Evolutionary conservation across 192 early-diverging fungal species (phyloP).

Genomic region (Funneliformis mosseae): DNA sequence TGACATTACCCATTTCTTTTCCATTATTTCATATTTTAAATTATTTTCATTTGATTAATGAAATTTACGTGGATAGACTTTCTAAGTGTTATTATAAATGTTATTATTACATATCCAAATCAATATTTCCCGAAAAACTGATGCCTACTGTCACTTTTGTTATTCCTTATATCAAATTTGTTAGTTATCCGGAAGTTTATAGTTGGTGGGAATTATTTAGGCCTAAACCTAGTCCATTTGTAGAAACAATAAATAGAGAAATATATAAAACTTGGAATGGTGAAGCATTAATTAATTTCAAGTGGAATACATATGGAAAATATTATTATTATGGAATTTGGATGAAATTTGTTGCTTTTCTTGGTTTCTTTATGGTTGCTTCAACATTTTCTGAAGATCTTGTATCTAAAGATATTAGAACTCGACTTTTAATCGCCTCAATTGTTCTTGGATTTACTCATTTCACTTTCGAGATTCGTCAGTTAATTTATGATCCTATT

Average conservation of each 20-base stretch:
- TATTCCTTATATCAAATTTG: not conserved
- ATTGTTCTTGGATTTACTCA: not conserved
- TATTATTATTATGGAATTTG: constrained; percentile 3
- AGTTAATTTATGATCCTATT: not conserved
- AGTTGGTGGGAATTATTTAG: not conserved
- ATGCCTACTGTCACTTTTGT: not conserved
- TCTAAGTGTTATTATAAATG: too few species aligned
- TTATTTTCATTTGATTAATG: too few species aligned
- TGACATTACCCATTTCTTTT: too few species aligned
- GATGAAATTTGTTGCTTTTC: not conserved
- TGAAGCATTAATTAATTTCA: constrained; percentile 13
- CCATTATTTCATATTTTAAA: too few species aligned
- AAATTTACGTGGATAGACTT: too few species aligned
- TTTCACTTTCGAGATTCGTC: not conserved
- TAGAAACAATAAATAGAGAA: not conserved
- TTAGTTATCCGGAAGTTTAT: not conserved
- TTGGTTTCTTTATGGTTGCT: not conserved
- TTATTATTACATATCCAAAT: too few species aligned
- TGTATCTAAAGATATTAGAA: too few species aligned
- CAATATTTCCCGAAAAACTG: too few species aligned
- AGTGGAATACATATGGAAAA: constrained; percentile 3
- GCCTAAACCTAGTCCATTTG: not conserved
- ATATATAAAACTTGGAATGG: constrained; percentile 1
- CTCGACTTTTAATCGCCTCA: not conserved
- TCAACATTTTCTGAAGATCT: not conserved